Evolutionary conservation across 2,329 filamentous ascomycete species (phyloP), one percentile per base, ranked within the genome.

Genomic region (Pyrenophora graminea): DNA sequence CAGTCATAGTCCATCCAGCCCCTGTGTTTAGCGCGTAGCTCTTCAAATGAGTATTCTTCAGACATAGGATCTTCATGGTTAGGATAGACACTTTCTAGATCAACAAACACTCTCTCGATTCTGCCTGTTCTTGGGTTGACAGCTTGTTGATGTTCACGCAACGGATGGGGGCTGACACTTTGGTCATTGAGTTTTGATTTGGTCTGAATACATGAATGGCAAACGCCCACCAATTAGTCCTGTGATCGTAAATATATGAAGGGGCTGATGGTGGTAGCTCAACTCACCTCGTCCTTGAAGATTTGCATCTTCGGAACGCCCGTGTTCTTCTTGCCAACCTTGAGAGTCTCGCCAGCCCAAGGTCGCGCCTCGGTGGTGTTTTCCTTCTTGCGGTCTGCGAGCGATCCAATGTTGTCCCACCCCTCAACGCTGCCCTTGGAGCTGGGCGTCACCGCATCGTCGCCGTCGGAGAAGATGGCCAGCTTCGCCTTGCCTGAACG

Each of bases 251-350:
- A 67, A 68, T 71, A 72, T 58, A 27, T 61, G 65, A 59, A 62
- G 63, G 81, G 82, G 65, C 36, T 51, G 47, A 55, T 47, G 51
- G 39, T 53, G 53, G 59, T 50, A 33, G 51, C 32, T 56, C 33
- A 71, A 82, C 91, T 87, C 88, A 99, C 94, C 89, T 89, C 81
- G 81, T 99, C 94, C 80, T 90, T 93, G 80, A 97, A 99, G 39
- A 99, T 84, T 68, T 87, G 80, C 86, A 99, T 88, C 80, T 97
- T 97, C 46, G 87, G 81, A 46, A 82, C 82, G 27, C 82, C 85
- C 37, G 80, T 84, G 77, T 90, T 90, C 78, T 90, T 94, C 64
- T 91, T 93, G 36, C 89, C 91, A 2, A 85, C 89, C 74, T 93
- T 90, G 62, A 99, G 76, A 34, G 89, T 97, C 78, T 97, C 91